Percentiles rank a stretch among this genome's conserved stretches.
Evolutionary conservation across 2,329 filamentous ascomycete genomes (phyloP).

Genomic region (Fusarium equiseti): DNA sequence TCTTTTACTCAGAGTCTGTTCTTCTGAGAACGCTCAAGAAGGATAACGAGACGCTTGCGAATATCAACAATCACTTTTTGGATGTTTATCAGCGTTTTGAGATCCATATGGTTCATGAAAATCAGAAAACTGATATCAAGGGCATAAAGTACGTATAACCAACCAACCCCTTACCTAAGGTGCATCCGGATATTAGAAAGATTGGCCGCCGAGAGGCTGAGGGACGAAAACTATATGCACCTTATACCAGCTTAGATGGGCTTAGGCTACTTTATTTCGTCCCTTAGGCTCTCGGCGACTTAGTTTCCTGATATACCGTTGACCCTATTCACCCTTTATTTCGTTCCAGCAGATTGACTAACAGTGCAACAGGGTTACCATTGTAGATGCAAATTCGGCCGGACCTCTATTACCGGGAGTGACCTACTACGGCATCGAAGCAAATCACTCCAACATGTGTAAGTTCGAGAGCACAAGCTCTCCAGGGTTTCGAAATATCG

Average conservation of each 20-base stretch:
- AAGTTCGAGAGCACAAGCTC: constrained; percentile 74
- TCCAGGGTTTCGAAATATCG: constrained; percentile 71
- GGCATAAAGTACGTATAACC: constrained; percentile 63
- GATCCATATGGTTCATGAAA: constrained; percentile 83
- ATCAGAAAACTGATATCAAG: constrained; percentile 76
- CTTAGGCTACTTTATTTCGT: background rate
- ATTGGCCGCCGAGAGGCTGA: background rate
- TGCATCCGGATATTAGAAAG: background rate
- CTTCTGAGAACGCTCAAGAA: constrained; percentile 77
- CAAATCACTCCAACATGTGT: constrained; percentile 78
- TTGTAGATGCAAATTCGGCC: constrained; percentile 78
- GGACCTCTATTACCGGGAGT: constrained; percentile 77
- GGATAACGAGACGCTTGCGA: constrained; percentile 79
- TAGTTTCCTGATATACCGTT: background rate
- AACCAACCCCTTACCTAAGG: background rate
- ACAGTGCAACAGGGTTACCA: constrained; percentile 58
- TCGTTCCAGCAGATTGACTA: constrained; percentile 13
- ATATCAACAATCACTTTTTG: constrained; percentile 79
- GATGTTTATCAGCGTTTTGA: constrained; percentile 78
- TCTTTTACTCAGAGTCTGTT: constrained; percentile 75
- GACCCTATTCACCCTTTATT: background rate
- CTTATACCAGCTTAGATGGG: background rate
- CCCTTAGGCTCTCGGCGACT: background rate
- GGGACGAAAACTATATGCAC: background rate
- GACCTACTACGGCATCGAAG: constrained; percentile 79